These are phyloP conservation scores for Wickerhamomyces sp. DNA, from an alignment of 1,139 yeast species.

Conservation along the genomic window DNA sequence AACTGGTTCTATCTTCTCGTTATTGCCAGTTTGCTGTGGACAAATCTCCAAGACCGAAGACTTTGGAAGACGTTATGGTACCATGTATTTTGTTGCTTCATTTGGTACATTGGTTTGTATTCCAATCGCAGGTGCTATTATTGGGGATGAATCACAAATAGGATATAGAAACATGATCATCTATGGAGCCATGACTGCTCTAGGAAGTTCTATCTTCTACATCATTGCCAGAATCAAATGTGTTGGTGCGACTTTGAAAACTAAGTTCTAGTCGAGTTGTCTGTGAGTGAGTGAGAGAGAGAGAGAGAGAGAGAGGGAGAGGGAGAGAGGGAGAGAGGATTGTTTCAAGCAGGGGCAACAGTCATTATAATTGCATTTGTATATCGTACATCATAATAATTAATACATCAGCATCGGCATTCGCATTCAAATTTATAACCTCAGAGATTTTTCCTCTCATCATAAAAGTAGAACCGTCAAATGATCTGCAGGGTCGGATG, in stretches of 20 bases:
- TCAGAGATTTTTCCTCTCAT: no score
- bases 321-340: no score
- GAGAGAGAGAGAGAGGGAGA: background rate
- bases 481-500: no score
- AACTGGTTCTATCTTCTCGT: slow-evolving; percentile 39
- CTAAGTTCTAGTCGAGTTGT: background rate
- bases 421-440: no score
- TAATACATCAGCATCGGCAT: no score
- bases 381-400: no score
- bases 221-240: slow-evolving; percentile 3
- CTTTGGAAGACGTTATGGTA: slow-evolving; percentile 66
- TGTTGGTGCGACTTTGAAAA: slow-evolving; percentile 4
- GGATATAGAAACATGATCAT: slow-evolving; percentile 21
- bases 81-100: slow-evolving; percentile 59
- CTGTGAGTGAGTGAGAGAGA: background rate
- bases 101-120: slow-evolving; percentile 50
- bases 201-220: slow-evolving; percentile 8
- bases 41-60: slow-evolving; percentile 60
- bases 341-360: no score
- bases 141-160: slow-evolving; percentile 19
- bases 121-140: slow-evolving; percentile 48
- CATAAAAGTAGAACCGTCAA: no score
- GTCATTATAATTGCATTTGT: no score
- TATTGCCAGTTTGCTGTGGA: slow-evolving; percentile 47
- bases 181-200: slow-evolving; percentile 11